Evolutionary conservation across 345 rosid genomes (phyloP).

Genomic region (Trapa bicornis): DNA sequence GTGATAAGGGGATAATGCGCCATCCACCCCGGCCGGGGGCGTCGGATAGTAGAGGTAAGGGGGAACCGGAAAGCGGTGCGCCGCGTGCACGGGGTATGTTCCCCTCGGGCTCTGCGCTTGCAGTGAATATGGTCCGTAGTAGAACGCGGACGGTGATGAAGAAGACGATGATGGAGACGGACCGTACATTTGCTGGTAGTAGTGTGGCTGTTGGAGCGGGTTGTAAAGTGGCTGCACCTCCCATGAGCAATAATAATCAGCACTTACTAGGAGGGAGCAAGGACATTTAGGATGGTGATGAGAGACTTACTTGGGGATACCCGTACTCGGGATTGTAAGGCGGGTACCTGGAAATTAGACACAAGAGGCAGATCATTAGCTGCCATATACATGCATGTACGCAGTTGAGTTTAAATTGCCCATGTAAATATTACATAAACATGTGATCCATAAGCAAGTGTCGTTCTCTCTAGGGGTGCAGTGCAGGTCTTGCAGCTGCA

Average conservation of each 20-base stretch:
- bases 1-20: conserved; percentile 33
- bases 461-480: conserved; percentile 3
- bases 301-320: conserved; percentile 51
- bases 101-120: conserved; percentile 37
- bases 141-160: conserved; percentile 32
- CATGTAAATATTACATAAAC: too few species aligned
- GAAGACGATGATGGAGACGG: conserved; percentile 20
- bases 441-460: neutral
- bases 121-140: conserved; percentile 46
- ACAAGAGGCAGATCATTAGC: too few species aligned
- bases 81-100: conserved; percentile 25
- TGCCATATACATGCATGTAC: too few species aligned
- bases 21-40: conserved; percentile 21
- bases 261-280: too few species aligned
- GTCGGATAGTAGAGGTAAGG: conserved; percentile 45
- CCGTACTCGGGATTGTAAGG: conserved; percentile 57
- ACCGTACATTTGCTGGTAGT: conserved; percentile 49
- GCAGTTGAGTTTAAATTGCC: too few species aligned
- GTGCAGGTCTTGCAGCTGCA: neutral
- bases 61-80: conserved; percentile 27
- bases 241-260: neutral
- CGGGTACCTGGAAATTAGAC: conserved; percentile 39
- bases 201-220: conserved; percentile 28
- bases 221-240: conserved; percentile 47
- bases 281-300: neutral